These are phyloP conservation scores for Wickerhamomyces silvicola DNA, from an alignment of 805 yeast species.

Conservation along the genomic window DNA sequence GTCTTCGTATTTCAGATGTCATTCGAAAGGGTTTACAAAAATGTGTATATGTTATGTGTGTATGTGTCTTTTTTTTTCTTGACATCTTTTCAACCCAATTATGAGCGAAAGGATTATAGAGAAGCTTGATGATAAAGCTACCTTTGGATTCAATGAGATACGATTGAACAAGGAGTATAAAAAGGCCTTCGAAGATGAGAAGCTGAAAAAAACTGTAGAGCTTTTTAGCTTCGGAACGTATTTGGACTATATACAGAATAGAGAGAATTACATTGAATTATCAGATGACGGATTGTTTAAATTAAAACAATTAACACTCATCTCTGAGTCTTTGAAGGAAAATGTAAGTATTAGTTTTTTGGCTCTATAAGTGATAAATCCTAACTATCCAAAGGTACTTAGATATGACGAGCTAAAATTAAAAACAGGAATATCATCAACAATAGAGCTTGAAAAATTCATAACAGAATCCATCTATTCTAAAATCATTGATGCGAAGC, in stretches of 20 bases:
- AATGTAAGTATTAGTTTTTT: slow-evolving; percentile 3
- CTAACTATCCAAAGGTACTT: slow-evolving; percentile 2
- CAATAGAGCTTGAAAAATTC: slow-evolving; percentile 14
- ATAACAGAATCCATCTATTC: slow-evolving; percentile 16
- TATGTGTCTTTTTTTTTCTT: slow-evolving; percentile 1
- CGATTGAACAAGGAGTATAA: slow-evolving; percentile 5
- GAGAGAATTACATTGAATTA: slow-evolving; percentile 9
- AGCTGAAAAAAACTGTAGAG: slow-evolving; percentile 15
- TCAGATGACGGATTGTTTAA: slow-evolving; percentile 11
- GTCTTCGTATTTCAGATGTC: slow-evolving; percentile 2
- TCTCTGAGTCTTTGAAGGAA: slow-evolving; percentile 12
- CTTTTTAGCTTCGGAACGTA: slow-evolving; percentile 22
- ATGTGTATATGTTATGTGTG: slow-evolving; percentile 1
- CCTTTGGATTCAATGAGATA: slow-evolving; percentile 21
- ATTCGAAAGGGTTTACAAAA: background rate
- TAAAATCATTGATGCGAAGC: slow-evolving; percentile 14
- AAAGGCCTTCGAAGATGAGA: slow-evolving; percentile 3
- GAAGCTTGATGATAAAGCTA: slow-evolving; percentile 12
- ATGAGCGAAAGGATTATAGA: background rate
- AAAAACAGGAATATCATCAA: slow-evolving; percentile 4
- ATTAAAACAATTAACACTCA: slow-evolving; percentile 16
- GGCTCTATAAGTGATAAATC: background rate
- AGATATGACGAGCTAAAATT: slow-evolving; percentile 10
- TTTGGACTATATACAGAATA: slow-evolving; percentile 9
- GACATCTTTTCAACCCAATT: background rate